Evolutionary conservation across 176 grass and related monocot genomes (phyloP).

Genomic region (Rhipidocladum racemiflorum): DNA sequence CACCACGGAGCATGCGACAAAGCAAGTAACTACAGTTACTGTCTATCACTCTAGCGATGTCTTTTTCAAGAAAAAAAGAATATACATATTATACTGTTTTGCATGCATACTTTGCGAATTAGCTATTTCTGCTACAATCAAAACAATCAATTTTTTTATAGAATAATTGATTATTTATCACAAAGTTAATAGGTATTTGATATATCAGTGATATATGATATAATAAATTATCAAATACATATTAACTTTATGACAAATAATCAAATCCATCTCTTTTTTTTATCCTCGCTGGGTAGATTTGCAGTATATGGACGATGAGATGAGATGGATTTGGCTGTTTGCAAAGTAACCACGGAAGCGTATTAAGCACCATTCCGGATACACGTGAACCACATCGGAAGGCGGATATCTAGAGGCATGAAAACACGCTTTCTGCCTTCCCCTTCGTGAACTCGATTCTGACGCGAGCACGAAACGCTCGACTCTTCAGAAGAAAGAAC

Average conservation of each 20-base stretch:
- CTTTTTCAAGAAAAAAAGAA: neutral
- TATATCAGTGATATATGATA: no score
- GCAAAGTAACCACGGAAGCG: neutral
- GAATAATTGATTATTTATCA: no score
- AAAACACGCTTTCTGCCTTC: neutral
- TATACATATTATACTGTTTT: neutral
- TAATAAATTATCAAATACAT: no score
- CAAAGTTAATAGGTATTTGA: no score
- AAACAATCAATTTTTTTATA: no score
- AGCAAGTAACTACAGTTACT: neutral
- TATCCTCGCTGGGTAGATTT: no score
- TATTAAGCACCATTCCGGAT: fast-evolving
- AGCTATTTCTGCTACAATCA: neutral
- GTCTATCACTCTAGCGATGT: neutral
- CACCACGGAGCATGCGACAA: no score
- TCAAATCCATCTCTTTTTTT: no score
- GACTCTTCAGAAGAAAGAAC: neutral
- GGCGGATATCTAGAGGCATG: no score
- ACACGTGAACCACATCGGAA: no score
- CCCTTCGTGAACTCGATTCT: neutral
- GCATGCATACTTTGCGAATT: neutral
- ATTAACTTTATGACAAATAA: no score
- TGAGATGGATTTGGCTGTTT: neutral
- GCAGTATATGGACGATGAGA: no score
- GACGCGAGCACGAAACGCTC: neutral